These are phyloP conservation scores for Boletus tomentosulus DNA, from an alignment of 768 basidiomycete species.

Conservation along the genomic window DNA sequence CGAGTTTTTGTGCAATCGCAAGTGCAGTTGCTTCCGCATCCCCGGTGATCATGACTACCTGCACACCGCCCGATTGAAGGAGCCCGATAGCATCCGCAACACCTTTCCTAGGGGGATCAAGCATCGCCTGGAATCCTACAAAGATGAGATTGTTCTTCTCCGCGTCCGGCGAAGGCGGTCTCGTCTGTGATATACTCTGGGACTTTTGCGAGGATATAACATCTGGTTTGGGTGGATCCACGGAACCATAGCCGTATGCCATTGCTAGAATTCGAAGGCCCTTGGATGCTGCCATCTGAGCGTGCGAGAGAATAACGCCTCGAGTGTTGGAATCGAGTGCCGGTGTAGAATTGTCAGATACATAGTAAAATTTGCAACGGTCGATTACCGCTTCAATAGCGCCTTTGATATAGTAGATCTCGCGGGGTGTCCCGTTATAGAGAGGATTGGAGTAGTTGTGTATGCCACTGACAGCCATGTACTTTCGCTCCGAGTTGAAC, in stretches of 20 bases:
- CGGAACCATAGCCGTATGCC: slow-evolving; percentile 77
- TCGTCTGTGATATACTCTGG: slow-evolving; percentile 22
- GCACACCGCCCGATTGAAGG: slow-evolving; percentile 82
- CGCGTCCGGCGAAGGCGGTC: slow-evolving; percentile 33
- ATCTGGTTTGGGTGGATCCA: slow-evolving; percentile 35
- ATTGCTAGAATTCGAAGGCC: slow-evolving; percentile 88
- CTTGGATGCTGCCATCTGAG: slow-evolving; percentile 63
- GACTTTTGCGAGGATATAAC: slow-evolving; percentile 13
- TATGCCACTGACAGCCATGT: slow-evolving; percentile 84
- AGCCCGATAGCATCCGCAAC: slow-evolving; percentile 86
- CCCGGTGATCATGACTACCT: slow-evolving; percentile 98
- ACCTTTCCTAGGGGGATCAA: slow-evolving; percentile 90
- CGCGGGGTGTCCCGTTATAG: slow-evolving; percentile 41
- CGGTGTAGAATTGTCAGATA: slow-evolving; percentile 86
- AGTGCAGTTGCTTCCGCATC: slow-evolving; percentile 90
- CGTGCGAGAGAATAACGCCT: slow-evolving; percentile 64
- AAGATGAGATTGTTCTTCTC: slow-evolving; percentile 66
- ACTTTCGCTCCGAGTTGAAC: slow-evolving; percentile 93
- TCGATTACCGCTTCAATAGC: slow-evolving; percentile 86
- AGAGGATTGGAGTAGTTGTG: slow-evolving; percentile 37
- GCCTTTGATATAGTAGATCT: slow-evolving; percentile 89
- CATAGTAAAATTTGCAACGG: slow-evolving; percentile 85
- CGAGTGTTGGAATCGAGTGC: slow-evolving; percentile 66
- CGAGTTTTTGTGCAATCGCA: slow-evolving; percentile 82
- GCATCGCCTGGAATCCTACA: slow-evolving; percentile 91